These are phyloP conservation scores for Peniophora sp. DNA, from an alignment of 1,284 basidiomycete genomes.

Conservation along the genomic window DNA sequence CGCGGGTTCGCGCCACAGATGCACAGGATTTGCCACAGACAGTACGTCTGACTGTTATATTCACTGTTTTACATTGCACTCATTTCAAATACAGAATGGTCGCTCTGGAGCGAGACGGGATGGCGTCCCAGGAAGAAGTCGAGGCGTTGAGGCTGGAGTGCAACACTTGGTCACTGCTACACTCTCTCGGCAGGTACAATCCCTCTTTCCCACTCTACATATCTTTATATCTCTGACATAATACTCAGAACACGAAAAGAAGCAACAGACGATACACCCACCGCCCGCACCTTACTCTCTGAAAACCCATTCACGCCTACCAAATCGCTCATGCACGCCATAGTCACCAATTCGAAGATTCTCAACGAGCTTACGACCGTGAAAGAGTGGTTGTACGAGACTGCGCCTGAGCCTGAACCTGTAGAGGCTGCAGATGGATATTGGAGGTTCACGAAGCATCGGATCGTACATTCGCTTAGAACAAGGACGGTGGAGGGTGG, in stretches of 20 bases:
- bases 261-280: slow-evolving; percentile 31
- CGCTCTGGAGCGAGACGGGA: slow-evolving; percentile 37
- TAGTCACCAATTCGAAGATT: slow-evolving; percentile 52
- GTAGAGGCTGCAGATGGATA: slow-evolving; percentile 64
- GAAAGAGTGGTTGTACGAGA: slow-evolving; percentile 72
- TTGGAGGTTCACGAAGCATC: slow-evolving; percentile 61
- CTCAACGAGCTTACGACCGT: slow-evolving; percentile 49
- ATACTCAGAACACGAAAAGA: slow-evolving; percentile 64
- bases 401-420: slow-evolving; percentile 42
- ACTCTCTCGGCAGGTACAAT: slow-evolving; percentile 61
- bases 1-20: slow-evolving; percentile 64
- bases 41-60: slow-evolving; percentile 45
- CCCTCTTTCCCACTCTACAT: neutral
- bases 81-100: slow-evolving; percentile 42
- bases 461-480: slow-evolving; percentile 49
- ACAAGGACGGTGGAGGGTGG: slow-evolving; percentile 37
- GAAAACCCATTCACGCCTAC: slow-evolving; percentile 77
- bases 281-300: slow-evolving; percentile 44
- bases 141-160: slow-evolving; percentile 64
- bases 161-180: slow-evolving; percentile 76
- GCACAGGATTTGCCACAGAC: slow-evolving; percentile 53
- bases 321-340: slow-evolving; percentile 60
- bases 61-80: too few relatives aligned
- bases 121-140: slow-evolving; percentile 39
- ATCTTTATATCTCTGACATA: too few relatives aligned